Evolutionary conservation across 2,329 filamentous ascomycete genomes (phyloP).

Genomic region (Ophiosphaerella narmari): DNA sequence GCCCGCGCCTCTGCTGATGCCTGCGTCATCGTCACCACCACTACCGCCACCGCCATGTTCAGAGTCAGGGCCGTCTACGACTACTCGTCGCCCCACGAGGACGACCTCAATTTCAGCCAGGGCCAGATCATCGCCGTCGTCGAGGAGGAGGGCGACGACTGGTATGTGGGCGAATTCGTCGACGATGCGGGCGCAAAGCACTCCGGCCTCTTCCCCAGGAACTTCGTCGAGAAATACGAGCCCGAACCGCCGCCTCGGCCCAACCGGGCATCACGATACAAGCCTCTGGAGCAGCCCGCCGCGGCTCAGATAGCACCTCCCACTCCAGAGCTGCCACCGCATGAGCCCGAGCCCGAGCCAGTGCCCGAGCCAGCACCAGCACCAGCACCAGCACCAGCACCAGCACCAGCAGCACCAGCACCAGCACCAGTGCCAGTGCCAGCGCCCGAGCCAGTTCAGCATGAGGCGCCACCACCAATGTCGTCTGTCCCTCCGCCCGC

Average conservation of each 20-base stretch:
- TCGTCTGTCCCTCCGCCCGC: slow-evolving; percentile 38
- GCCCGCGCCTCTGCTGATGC: slow-evolving; percentile 20
- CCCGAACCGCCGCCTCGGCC: slow-evolving; percentile 88
- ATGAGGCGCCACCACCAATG: slow-evolving; percentile 12
- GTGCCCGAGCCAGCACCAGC: slow-evolving; percentile 36
- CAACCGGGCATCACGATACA: slow-evolving; percentile 64
- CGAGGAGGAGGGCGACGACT: slow-evolving; percentile 89
- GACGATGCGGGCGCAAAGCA: slow-evolving; percentile 74
- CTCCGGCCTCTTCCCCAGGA: slow-evolving; percentile 90
- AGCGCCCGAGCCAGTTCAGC: slow-evolving; percentile 14
- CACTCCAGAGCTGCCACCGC: slow-evolving; percentile 35
- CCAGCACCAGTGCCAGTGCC: slow-evolving; percentile 40
- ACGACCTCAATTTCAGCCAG: slow-evolving; percentile 84
- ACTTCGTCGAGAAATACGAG: slow-evolving; percentile 97
- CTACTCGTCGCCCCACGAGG: slow-evolving; percentile 89
- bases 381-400: slow-evolving; percentile 45
- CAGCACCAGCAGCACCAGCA: slow-evolving; percentile 38
- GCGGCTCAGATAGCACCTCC: slow-evolving; percentile 29
- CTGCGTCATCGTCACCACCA: slow-evolving; percentile 11
- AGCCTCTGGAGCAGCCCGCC: slow-evolving; percentile 40
- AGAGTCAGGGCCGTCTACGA: slow-evolving; percentile 97
- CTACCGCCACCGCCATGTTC: slow-evolving; percentile 57
- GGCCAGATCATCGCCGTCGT: slow-evolving; percentile 94
- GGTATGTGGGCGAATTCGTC: slow-evolving; percentile 88
- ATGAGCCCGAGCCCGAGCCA: slow-evolving; percentile 25